Conservation (phyloP, 2,329 filamentous ascomycete species). For the Aspergillus felis region DNA sequence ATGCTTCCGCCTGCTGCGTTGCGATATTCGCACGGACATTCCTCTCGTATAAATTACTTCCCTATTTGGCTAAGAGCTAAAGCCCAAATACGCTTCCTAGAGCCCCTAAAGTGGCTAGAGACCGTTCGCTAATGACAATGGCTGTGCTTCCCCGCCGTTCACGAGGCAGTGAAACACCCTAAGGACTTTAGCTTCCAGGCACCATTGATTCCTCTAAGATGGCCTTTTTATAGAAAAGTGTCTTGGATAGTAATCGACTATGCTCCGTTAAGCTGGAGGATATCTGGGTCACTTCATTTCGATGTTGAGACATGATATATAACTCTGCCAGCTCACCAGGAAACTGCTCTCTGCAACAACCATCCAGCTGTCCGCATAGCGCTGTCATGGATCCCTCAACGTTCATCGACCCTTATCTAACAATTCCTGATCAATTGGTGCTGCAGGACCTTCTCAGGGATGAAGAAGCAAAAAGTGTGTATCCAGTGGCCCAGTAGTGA, state of each 20-base stretch:
- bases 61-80: too few relatives aligned
- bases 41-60: too few relatives aligned
- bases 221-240: background rate
- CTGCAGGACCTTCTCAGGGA: background rate
- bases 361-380: background rate
- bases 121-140: too few relatives aligned
- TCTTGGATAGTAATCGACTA: too few relatives aligned
- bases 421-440: background rate
- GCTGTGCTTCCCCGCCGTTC: too few relatives aligned
- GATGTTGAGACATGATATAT: too few relatives aligned
- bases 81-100: fast-evolving
- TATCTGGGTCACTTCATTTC: too few relatives aligned
- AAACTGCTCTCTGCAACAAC: too few relatives aligned
- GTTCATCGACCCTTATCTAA: background rate
- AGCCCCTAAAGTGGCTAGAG: too few relatives aligned
- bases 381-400: background rate
- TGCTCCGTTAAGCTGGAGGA: background rate
- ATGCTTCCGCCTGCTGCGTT: background rate
- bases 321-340: too few relatives aligned
- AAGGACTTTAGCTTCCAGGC: background rate
- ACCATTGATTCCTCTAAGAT: background rate
- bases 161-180: background rate
- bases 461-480: background rate
- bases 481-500: background rate
- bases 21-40: too few relatives aligned